Percentiles rank a stretch among this genome's conserved stretches.
phyloP scores from a whole-genome alignment of 257 asterid genomes.

The Rubia yunnanensis region DNA sequence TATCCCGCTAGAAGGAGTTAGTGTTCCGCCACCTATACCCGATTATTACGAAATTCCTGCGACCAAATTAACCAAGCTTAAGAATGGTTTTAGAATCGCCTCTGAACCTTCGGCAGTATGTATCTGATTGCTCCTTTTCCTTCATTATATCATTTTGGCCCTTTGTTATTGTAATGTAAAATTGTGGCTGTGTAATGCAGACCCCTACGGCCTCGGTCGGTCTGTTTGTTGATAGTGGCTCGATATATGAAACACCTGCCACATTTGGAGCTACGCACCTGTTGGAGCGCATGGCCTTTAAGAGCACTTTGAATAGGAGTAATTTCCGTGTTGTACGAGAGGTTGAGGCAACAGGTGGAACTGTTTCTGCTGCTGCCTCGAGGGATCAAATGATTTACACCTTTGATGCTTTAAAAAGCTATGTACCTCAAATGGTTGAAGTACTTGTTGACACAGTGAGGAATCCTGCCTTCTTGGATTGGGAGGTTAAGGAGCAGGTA shows the following conservation, averaged over 20 bases:
- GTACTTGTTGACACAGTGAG: conserved; percentile 72
- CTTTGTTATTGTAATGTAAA: neutral
- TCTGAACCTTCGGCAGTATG: conserved; percentile 77
- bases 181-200: conserved; percentile 27
- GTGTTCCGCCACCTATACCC: conserved; percentile 61
- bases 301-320: conserved; percentile 75
- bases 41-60: conserved; percentile 66
- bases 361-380: conserved; percentile 61
- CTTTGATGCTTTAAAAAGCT: conserved; percentile 67
- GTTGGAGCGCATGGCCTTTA: conserved; percentile 91
- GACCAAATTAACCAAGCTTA: conserved; percentile 65
- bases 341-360: conserved; percentile 94
- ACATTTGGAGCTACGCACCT: conserved; percentile 79
- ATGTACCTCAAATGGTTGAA: conserved; percentile 88
- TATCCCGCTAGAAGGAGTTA: conserved; percentile 60
- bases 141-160: neutral
- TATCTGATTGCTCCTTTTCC: neutral
- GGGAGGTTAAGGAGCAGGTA: conserved; percentile 98
- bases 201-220: conserved; percentile 80
- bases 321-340: conserved; percentile 79
- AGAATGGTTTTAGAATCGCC: conserved; percentile 69
- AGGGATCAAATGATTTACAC: conserved; percentile 81
- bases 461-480: conserved; percentile 86
- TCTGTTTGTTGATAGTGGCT: conserved; percentile 76
- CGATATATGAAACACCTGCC: conserved; percentile 71